phyloP scores from a whole-genome alignment of 305 asterid species.

The Coffea humblotiana region DNA sequence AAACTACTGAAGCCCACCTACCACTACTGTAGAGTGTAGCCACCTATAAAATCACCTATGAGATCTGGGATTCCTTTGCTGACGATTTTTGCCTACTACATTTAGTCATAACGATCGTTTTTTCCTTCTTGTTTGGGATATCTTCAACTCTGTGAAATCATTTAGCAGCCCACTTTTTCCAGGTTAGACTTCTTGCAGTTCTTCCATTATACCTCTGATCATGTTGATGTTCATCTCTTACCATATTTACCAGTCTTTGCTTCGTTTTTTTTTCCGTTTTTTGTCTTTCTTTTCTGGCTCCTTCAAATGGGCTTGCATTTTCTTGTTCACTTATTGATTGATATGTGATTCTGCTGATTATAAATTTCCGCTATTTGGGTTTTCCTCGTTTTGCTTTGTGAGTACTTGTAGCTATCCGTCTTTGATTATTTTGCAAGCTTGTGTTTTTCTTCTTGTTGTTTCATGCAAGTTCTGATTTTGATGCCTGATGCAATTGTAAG shows the following conservation, averaged over 20 bases:
- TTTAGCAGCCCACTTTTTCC: not conserved
- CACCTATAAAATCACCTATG: too few species aligned
- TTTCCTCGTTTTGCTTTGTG: not conserved
- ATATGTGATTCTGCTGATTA: not conserved
- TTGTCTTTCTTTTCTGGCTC: not conserved
- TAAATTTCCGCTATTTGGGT: not conserved
- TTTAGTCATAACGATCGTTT: not conserved
- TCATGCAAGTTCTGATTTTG: not conserved
- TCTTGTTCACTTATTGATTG: not conserved
- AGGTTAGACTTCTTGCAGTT: not conserved
- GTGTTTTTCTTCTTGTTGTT: not conserved
- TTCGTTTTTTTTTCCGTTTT: not conserved
- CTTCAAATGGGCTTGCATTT: not conserved
- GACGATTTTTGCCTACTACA: not conserved
- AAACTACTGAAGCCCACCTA: not conserved
- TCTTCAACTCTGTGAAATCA: not conserved
- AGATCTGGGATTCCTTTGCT: slow-evolving; percentile 3
- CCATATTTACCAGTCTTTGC: slow-evolving; percentile 7
- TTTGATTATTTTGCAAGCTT: not conserved
- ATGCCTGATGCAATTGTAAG: not conserved
- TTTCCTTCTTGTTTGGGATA: not conserved
- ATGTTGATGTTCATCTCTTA: not conserved
- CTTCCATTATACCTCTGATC: not conserved
- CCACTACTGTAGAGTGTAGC: too few species aligned
- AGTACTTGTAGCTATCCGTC: not conserved